Base-by-base conservation (phyloP, 129 eudicot species). In the Helichrysum umbraculigerum region DNA sequence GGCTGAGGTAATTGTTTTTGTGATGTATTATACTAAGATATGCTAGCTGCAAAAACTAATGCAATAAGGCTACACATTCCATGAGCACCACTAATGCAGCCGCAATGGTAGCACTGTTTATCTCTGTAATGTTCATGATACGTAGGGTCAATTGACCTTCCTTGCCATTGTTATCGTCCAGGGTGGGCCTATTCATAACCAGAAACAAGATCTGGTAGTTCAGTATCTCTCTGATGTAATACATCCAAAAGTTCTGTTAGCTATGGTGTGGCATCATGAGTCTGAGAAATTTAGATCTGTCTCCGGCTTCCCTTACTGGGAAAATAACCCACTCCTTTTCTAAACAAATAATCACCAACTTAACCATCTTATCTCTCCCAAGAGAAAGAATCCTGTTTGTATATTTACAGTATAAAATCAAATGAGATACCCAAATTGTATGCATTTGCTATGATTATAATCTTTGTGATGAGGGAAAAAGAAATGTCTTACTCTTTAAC, bases 1-100 rank as follows among this genome's bases (percentile, higher is more conserved):
- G 56, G 52, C 32, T 67, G 72, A 67, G 72, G 56, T 67, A 67
- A 67, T 37, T 67, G 17, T 67, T 67, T 66, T 22, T 67, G 54
- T 37, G 41, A 34, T 39, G 72, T 39, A 47, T 47, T 14, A 47
- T 47, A 47, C 54, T 47, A 47, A 47, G n/a, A 47, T 47, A 47
- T 47, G 54, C 1, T 47, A 47, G 17, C 54, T 47, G 4, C 2
- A 4, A 3, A 47, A 47, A 47, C 54, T 11, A 47, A 47, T 47
- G 54, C 5, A 44, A 17, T 44, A 44, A 44, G 12, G 17, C n/a
- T 47, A 4, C 4, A 47, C 54, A 47, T 47, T 47, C n/a, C 54
- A 47, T 47, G 54, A 47, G 54, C 54, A 47, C n/a, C 54, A 47
- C 54, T 47, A 47, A 47, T 47, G 54, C 54, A 47, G 16, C 17